Conservation (phyloP, 2,329 filamentous ascomycete genomes). For the Westerdykella sp. region DNA sequence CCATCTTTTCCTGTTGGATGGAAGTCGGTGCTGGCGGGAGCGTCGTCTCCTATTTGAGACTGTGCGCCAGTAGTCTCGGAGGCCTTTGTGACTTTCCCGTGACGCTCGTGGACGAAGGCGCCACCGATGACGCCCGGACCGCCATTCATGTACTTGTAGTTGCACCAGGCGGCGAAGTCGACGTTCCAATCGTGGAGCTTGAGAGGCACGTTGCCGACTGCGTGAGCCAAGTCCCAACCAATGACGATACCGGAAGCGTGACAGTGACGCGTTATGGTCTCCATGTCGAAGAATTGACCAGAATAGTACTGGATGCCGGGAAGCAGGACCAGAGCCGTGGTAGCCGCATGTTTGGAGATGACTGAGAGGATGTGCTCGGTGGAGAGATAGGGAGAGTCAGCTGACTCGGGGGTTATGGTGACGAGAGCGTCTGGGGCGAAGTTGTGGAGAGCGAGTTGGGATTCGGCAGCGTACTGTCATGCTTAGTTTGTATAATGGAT, state of each 20-base stretch:
- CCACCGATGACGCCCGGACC: conserved; percentile 78
- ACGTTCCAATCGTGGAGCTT: conserved; percentile 81
- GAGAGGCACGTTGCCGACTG: conserved; percentile 75
- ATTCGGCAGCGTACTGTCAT: conserved; percentile 69
- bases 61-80: no score
- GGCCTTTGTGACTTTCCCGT: conserved; percentile 50
- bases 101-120: conserved; percentile 70
- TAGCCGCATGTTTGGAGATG: conserved; percentile 68
- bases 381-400: conserved; percentile 52
- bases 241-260: conserved; percentile 64
- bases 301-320: conserved; percentile 91
- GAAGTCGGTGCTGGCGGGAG: neutral
- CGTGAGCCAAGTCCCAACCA: conserved; percentile 86
- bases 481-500: neutral
- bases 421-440: conserved; percentile 65
- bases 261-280: conserved; percentile 70
- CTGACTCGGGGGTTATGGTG: conserved; percentile 57
- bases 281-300: conserved; percentile 80
- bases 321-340: conserved; percentile 69
- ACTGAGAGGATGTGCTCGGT: conserved; percentile 65
- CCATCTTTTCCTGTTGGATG: conserved; percentile 16
- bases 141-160: conserved; percentile 88
- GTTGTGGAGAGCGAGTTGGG: conserved; percentile 66
- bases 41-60: neutral
- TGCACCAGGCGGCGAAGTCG: conserved; percentile 90